These are phyloP conservation scores for Boletus albobrunnescens DNA, from an alignment of 1,284 basidiomycete species.

Conservation along the genomic window DNA sequence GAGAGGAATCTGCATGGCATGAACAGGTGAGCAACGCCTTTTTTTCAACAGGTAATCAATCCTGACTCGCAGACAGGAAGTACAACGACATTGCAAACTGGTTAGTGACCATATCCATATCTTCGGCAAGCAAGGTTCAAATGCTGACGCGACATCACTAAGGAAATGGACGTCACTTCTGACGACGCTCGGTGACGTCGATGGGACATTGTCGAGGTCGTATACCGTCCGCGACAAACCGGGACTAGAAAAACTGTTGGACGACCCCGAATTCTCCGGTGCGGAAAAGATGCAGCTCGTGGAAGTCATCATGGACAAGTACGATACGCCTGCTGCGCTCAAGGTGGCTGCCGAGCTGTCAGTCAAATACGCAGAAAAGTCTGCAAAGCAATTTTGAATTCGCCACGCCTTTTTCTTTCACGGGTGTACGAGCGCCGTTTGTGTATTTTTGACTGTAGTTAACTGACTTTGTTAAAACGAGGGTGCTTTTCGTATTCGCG, in stretches of 20 bases:
- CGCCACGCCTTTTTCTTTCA: neutral
- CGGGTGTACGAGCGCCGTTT: neutral
- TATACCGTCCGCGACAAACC: constrained; percentile 62
- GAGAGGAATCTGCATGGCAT: constrained; percentile 78
- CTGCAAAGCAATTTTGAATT: constrained; percentile 15
- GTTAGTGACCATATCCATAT: constrained; percentile 28
- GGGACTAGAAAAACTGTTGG: constrained; percentile 62
- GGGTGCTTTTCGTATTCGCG: too few species aligned
- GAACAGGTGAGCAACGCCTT: constrained; percentile 31
- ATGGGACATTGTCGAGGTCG: constrained; percentile 55
- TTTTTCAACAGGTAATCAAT: constrained; percentile 17
- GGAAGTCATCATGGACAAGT: constrained; percentile 71
- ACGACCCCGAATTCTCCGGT: constrained; percentile 51
- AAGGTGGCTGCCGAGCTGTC: constrained; percentile 48
- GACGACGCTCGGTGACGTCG: constrained; percentile 51
- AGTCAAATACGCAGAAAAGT: constrained; percentile 16
- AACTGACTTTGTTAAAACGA: too few species aligned
- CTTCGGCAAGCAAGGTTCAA: neutral
- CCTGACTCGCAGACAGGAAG: constrained; percentile 42
- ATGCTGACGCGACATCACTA: constrained; percentile 13
- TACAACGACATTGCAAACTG: constrained; percentile 75
- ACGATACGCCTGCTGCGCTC: constrained; percentile 70
- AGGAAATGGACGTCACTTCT: constrained; percentile 60
- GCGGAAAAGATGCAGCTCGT: constrained; percentile 71
- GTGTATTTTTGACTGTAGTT: too few species aligned